phyloP scores from a whole-genome alignment of 352 stramenopile species.

The Phytophthora pini region DNA sequence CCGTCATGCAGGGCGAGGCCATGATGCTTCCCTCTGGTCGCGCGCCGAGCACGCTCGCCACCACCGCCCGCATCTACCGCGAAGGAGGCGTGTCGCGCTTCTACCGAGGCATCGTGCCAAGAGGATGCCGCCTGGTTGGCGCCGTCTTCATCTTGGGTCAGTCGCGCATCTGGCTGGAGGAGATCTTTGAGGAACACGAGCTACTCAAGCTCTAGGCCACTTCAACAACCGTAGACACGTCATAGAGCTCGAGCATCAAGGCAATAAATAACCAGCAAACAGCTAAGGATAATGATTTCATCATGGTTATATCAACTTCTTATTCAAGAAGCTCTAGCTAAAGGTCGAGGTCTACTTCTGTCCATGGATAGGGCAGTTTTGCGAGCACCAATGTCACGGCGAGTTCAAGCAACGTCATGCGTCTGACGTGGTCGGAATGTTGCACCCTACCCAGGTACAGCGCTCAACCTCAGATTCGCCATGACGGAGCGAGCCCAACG shows the following conservation, averaged over 20 bases:
- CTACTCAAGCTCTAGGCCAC: conserved; percentile 48
- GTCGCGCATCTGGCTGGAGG: conserved; percentile 72
- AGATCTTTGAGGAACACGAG: conserved; percentile 70
- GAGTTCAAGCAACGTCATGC: too few species aligned
- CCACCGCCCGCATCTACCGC: conserved; percentile 52
- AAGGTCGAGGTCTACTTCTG: too few species aligned
- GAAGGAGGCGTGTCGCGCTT: conserved; percentile 60
- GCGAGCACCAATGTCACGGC: too few species aligned
- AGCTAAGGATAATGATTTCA: conserved; percentile 4
- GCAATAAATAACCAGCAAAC: conserved; percentile 5
- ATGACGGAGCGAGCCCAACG: conserved; percentile 64
- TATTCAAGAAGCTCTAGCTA: background rate
- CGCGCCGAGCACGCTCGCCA: conserved; percentile 49
- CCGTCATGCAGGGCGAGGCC: conserved; percentile 84
- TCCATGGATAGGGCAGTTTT: too few species aligned
- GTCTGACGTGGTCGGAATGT: too few species aligned
- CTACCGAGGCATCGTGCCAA: conserved; percentile 77
- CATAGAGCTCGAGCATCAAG: conserved; percentile 19
- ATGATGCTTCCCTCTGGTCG: conserved; percentile 47
- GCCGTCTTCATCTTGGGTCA: conserved; percentile 87
- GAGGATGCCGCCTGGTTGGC: conserved; percentile 80
- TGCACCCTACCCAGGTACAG: background rate
- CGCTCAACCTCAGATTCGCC: conserved; percentile 10
- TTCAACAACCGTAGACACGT: conserved; percentile 14
- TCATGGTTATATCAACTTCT: background rate